Evolutionary conservation across 768 basidiomycete species (phyloP), one percentile per base, ranked within the genome.

Genomic region (Mycena albidolilacea): DNA sequence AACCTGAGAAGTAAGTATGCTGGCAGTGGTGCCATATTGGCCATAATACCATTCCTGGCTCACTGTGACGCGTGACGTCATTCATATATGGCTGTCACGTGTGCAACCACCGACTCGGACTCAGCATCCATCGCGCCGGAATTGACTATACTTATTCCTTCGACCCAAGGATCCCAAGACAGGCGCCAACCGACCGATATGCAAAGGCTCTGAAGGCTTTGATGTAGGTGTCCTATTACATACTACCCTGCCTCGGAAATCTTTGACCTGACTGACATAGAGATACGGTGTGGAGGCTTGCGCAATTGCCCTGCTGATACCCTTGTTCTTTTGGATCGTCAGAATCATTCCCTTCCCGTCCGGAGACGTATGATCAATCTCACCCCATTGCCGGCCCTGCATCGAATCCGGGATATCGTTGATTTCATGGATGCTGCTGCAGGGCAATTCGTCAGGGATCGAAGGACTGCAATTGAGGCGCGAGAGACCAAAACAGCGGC

Each of bases 61-160:
- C n/a, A n/a, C n/a, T n/a, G n/a, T n/a, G n/a, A n/a, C n/a, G 23
- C 23, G 23, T 23, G 23, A 23, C 23, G 23, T 23, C 23, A 23
- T 23, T 23, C 23, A 23, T 23, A 23, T 23, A 23, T 23, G 23
- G 23, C 23, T 23, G 23, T 23, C 1, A 1, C 2, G 23, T 23
- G 23, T 23, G 23, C 23, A 23, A 23, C 23, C n/a, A n/a, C n/a
- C n/a, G n/a, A n/a, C n/a, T n/a, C n/a, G n/a, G n/a, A n/a, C n/a
- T n/a, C 23, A 23, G 23, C 15, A 67, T 67, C 19, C 57, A 57
- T 7, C 66, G 57, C 9, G 23, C 57, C 15, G 65, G 65, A 1
- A 43, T 66, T 15, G 65, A n/a, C 3, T 67, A n/a, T n/a, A n/a
- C n/a, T n/a, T n/a, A 67, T 44, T 67, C 55, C 1, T 67, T 67